These are phyloP conservation scores for Suillus spraguei DNA, from an alignment of 768 basidiomycete species.

Conservation along the genomic window DNA sequence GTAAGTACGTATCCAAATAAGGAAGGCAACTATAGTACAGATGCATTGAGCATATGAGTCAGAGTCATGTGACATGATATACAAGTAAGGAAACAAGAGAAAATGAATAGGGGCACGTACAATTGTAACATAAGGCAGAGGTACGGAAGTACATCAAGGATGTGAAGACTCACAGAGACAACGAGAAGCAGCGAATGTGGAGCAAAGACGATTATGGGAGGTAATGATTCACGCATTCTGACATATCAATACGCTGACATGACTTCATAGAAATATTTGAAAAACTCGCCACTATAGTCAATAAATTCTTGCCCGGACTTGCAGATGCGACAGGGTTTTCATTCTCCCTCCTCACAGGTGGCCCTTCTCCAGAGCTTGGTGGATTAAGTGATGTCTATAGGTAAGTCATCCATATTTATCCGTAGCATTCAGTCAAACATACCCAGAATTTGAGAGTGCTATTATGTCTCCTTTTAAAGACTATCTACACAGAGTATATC, in stretches of 20 bases:
- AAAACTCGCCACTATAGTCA: neutral
- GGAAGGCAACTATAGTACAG: no score
- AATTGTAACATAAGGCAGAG: no score
- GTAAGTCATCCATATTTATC: neutral
- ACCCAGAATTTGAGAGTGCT: neutral
- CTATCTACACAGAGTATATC: neutral
- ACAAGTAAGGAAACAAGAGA: no score
- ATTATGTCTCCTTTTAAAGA: neutral
- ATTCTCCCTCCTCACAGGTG: neutral
- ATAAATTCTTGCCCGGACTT: conserved; percentile 1
- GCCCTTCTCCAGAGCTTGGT: conserved; percentile 1
- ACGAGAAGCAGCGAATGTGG: neutral
- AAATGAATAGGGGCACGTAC: no score
- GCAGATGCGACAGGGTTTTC: neutral
- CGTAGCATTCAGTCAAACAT: neutral
- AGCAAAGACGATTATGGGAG: conserved; percentile 3
- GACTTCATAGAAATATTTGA: neutral
- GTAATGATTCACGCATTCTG: neutral
- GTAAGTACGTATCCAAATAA: no score
- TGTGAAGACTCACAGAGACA: neutral
- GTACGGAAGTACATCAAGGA: conserved; percentile 2
- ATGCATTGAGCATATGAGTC: no score
- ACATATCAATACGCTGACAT: neutral
- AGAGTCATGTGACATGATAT: no score
- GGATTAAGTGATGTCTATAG: conserved; percentile 4